Percentiles rank a stretch among this genome's conserved stretches.
phyloP scores from a whole-genome alignment of 1,139 yeast species.

The Suzukiozyma palmioleophila region DNA sequence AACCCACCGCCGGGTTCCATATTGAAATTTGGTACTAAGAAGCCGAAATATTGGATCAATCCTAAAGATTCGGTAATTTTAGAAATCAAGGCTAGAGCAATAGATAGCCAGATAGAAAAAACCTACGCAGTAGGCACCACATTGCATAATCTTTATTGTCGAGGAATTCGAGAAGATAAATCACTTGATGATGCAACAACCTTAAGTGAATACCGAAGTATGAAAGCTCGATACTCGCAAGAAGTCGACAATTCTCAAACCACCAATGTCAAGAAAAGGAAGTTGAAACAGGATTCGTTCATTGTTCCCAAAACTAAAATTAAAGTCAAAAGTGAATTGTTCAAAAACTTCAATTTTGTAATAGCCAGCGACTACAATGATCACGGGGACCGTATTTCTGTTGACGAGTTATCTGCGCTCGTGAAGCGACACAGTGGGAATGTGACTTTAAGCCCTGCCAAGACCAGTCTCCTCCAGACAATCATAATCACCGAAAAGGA shows the following conservation, averaged over 20 bases:
- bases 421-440: slow-evolving; percentile 52
- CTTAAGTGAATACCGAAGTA: slow-evolving; percentile 45
- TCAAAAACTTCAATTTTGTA: slow-evolving; percentile 23
- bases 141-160: slow-evolving; percentile 71
- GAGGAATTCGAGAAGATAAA: slow-evolving; percentile 67
- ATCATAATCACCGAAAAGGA: slow-evolving; percentile 46
- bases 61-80: slow-evolving; percentile 75
- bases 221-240: slow-evolving; percentile 26
- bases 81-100: slow-evolving; percentile 81
- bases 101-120: slow-evolving; percentile 45
- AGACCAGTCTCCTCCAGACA: slow-evolving; percentile 15
- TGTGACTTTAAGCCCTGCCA: slow-evolving; percentile 16
- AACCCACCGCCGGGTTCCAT: slow-evolving; percentile 34
- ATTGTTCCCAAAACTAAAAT: slow-evolving; percentile 8
- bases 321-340: slow-evolving; percentile 18
- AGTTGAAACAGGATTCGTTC: slow-evolving; percentile 12
- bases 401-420: slow-evolving; percentile 30
- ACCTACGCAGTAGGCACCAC: slow-evolving; percentile 67
- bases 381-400: slow-evolving; percentile 24
- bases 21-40: slow-evolving; percentile 54
- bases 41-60: slow-evolving; percentile 74
- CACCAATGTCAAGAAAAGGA: slow-evolving; percentile 18
- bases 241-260: slow-evolving; percentile 25
- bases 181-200: slow-evolving; percentile 52
- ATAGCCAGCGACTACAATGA: slow-evolving; percentile 41